Conservation (phyloP, 345 rosid species). For the Salix suchowensis region DNA sequence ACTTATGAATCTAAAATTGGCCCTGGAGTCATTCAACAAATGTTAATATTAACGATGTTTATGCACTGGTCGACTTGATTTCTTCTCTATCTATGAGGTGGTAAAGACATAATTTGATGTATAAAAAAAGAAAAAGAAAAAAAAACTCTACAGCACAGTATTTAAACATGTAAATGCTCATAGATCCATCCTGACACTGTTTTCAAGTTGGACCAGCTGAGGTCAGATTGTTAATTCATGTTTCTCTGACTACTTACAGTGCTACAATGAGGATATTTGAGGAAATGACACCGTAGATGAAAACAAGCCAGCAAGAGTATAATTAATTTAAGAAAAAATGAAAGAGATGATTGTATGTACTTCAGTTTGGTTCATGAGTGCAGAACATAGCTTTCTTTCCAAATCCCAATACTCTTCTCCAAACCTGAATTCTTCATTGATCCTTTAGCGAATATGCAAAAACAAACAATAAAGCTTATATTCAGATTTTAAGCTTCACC, state of each 20-base stretch:
- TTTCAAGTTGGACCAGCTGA: background rate
- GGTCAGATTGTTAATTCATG: background rate
- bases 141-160: background rate
- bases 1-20: background rate
- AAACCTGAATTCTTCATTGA: conserved; percentile 51
- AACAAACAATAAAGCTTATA: background rate
- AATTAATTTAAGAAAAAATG: background rate
- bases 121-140: too few species aligned
- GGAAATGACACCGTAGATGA: background rate
- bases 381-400: conserved; percentile 82
- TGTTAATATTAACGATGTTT: too few species aligned
- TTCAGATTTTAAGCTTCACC: conserved; percentile 1
- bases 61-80: too few species aligned
- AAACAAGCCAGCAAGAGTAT: background rate
- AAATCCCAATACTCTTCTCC: conserved; percentile 88
- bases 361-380: conserved; percentile 43
- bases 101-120: background rate
- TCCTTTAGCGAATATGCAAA: conserved; percentile 39
- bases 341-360: conserved; percentile 24
- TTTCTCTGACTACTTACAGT: background rate
- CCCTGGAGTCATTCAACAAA: too few species aligned
- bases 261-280: background rate
- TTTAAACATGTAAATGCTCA: background rate
- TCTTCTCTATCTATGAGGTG: too few species aligned
- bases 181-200: background rate